Evolutionary conservation across 306 rosid genomes (phyloP).

Genomic region (Pueraria montana): DNA sequence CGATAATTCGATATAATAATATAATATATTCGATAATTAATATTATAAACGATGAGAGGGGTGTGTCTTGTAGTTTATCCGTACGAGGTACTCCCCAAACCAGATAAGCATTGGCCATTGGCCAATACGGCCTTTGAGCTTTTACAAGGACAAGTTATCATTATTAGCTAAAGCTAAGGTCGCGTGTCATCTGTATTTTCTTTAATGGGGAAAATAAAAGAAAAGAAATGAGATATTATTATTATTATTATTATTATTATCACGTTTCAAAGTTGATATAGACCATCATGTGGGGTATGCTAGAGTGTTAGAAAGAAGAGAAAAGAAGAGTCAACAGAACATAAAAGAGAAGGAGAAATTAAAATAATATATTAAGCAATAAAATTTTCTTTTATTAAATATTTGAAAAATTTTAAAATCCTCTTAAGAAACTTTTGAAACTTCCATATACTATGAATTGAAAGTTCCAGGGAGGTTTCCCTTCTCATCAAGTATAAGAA

Average conservation of each 20-base stretch:
- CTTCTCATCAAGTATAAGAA: no score
- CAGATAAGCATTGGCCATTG: background rate
- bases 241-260: no score
- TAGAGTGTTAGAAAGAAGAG: background rate
- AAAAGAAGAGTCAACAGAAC: background rate
- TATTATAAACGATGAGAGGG: background rate
- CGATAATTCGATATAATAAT: no score
- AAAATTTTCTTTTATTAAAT: no score
- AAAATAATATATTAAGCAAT: no score
- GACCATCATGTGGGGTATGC: background rate
- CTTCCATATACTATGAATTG: no score
- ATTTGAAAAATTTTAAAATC: no score
- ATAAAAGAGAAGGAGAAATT: no score
- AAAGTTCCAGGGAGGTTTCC: no score
- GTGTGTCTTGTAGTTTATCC: background rate
- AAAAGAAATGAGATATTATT: background rate
- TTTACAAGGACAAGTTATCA: constrained; percentile 5
- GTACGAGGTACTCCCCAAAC: constrained; percentile 39
- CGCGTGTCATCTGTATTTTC: background rate
- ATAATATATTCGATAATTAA: background rate
- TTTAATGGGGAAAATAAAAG: background rate
- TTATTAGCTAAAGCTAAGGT: background rate
- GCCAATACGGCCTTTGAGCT: constrained; percentile 31
- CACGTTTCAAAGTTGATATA: no score
- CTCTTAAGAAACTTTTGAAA: no score